Evolutionary conservation across 805 yeast species (phyloP), one percentile per base, ranked within the genome.

Genomic region (Metschnikowia gelsemii): DNA sequence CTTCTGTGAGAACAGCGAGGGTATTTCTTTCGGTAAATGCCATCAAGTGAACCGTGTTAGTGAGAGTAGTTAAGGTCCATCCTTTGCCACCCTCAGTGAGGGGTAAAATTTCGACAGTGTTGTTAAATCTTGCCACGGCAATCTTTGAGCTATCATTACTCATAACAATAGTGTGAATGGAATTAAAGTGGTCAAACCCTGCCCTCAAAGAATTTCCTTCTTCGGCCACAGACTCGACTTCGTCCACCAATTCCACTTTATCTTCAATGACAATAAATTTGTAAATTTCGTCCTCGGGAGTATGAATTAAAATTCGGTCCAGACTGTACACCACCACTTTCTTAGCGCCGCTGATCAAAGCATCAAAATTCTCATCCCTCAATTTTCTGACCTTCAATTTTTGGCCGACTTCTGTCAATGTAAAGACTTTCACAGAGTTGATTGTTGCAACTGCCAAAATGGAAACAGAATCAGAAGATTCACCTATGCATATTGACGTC

Each of bases 401-500:
- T 14, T 57, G 50, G 2, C 54, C 59, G 6, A 57, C 54, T 32
- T 74, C 77, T n/a, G 65, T 62, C 30, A 91, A 67, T 45, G 69
- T 70, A 58, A 88, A 91, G 1, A 90, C 54, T 59, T 83, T 87
- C 4, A 87, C 79, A 2, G 81, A 72, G 11, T 80, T 68, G 32
- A 80, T 65, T 32, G 95, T 80, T 5, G 89, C 79, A 16, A 90
- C 93, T 0, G 82, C 84, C 38, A 93, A 63, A 20, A 79, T 69
- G 24, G 77, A 67, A 2, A 86, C 90, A 49, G 79, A 79, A 19
- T 50, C 45, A 19, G 30, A 35, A 2, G 39, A 25, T 17, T 75
- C 72, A 14, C 88, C 83, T 29, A 90, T 58, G 8, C 79, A 72
- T 45, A 84, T 87, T 25, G 75, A 65, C 1, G 88, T 68, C 36